phyloP scores from a whole-genome alignment of 2,329 filamentous ascomycete species.

The Penicillium janthinellum region DNA sequence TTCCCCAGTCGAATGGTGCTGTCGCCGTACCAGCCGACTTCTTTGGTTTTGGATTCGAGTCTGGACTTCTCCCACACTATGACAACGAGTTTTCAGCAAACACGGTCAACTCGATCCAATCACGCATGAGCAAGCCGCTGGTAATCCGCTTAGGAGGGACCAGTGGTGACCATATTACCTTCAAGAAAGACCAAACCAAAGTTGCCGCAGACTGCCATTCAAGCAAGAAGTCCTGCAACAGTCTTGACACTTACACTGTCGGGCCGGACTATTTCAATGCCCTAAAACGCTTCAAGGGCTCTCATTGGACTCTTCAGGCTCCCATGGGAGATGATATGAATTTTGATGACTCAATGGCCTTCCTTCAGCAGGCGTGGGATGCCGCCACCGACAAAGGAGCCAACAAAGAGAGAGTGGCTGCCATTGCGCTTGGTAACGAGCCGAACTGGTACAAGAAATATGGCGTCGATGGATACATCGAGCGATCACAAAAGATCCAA shows the following conservation, averaged over 20 bases:
- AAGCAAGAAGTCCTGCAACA: background rate
- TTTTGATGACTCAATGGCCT: slow-evolving; percentile 4
- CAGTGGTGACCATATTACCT: slow-evolving; percentile 14
- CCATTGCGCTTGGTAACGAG: slow-evolving; percentile 15
- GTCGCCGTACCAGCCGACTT: background rate
- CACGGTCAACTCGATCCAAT: slow-evolving; percentile 7
- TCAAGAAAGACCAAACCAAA: slow-evolving; percentile 4
- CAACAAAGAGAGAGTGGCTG: slow-evolving; percentile 9
- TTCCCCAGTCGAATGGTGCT: background rate
- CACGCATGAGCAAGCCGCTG: slow-evolving; percentile 14
- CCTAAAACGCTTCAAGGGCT: slow-evolving; percentile 8
- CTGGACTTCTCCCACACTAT: background rate
- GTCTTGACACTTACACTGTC: slow-evolving; percentile 7
- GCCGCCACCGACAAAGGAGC: slow-evolving; percentile 3
- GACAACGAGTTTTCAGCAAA: slow-evolving; percentile 10
- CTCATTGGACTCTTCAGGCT: slow-evolving; percentile 15
- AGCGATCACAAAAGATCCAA: slow-evolving; percentile 5
- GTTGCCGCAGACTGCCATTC: slow-evolving; percentile 1
- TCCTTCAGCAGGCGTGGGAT: slow-evolving; percentile 10
- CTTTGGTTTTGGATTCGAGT: background rate
- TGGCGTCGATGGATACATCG: slow-evolving; percentile 1
- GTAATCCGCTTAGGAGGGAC: slow-evolving; percentile 19
- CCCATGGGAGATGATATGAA: slow-evolving; percentile 11
- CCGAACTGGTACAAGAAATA: slow-evolving; percentile 13
- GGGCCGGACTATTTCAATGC: slow-evolving; percentile 16